Evolutionary conservation across 495 filamentous ascomycete genomes (phyloP).

Genomic region (Acidiella bohemica): DNA sequence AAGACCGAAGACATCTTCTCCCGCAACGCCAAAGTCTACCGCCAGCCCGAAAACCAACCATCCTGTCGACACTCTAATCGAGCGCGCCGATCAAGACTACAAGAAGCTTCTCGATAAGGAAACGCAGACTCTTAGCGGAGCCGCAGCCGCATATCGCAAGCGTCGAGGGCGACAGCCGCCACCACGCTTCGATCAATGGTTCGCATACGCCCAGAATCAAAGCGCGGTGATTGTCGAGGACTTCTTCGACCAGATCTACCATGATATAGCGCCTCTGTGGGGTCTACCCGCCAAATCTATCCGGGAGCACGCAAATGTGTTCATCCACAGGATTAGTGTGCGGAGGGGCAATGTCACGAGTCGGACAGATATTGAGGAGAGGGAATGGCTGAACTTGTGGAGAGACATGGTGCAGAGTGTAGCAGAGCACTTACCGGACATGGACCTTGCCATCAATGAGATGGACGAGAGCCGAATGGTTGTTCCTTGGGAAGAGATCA

Average conservation of each 20-base stretch:
- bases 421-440: slow-evolving; percentile 24
- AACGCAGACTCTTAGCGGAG: slow-evolving; percentile 18
- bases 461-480: slow-evolving; percentile 27
- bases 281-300: slow-evolving; percentile 23
- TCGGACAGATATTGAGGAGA: slow-evolving; percentile 14
- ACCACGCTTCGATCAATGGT: slow-evolving; percentile 28
- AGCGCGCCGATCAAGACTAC: slow-evolving; percentile 16
- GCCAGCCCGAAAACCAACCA: slow-evolving; percentile 13
- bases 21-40: not conserved
- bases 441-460: slow-evolving; percentile 27
- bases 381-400: slow-evolving; percentile 26
- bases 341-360: slow-evolving; percentile 23
- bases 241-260: slow-evolving; percentile 32
- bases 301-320: slow-evolving; percentile 22
- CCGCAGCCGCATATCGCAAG: slow-evolving; percentile 24
- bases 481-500: slow-evolving; percentile 28
- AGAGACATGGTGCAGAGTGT: slow-evolving; percentile 17
- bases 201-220: slow-evolving; percentile 23
- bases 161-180: slow-evolving; percentile 29
- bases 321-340: slow-evolving; percentile 20
- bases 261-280: slow-evolving; percentile 30
- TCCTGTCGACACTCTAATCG: slow-evolving; percentile 27
- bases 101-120: slow-evolving; percentile 21
- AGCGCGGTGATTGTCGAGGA: slow-evolving; percentile 27
- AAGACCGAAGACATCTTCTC: not conserved